Evolutionary conservation across 2,329 filamentous ascomycete genomes (phyloP).

Genomic region (Alternaria ethzedia): DNA sequence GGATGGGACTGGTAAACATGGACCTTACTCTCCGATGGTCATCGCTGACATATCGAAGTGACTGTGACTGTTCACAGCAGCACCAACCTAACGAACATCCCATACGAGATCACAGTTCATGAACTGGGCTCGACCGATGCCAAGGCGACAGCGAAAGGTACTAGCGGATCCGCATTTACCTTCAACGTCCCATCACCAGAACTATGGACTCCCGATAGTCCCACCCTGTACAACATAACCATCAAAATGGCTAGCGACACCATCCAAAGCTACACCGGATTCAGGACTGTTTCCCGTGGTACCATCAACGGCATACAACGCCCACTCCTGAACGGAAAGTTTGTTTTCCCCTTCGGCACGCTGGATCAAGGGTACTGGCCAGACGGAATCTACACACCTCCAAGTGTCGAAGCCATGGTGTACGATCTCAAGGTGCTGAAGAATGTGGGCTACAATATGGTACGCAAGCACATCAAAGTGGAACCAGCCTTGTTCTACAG

Average conservation of each 20-base stretch:
- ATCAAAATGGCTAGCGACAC: slow-evolving; percentile 61
- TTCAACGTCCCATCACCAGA: slow-evolving; percentile 62
- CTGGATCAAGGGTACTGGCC: slow-evolving; percentile 77
- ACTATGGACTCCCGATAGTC: slow-evolving; percentile 70
- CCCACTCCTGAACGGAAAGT: slow-evolving; percentile 71
- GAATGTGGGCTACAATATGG: slow-evolving; percentile 70
- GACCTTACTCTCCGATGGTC: not conserved
- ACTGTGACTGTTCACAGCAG: slow-evolving; percentile 62
- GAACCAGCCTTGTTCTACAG: slow-evolving; percentile 72
- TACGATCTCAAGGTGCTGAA: slow-evolving; percentile 71
- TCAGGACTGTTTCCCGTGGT: slow-evolving; percentile 67
- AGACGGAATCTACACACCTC: slow-evolving; percentile 70
- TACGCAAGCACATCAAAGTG: slow-evolving; percentile 76
- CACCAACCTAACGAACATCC: slow-evolving; percentile 38
- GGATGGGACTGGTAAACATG: slow-evolving; percentile 37
- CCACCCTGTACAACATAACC: slow-evolving; percentile 69
- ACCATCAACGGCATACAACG: slow-evolving; percentile 64
- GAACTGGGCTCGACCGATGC: slow-evolving; percentile 45
- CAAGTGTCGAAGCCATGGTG: slow-evolving; percentile 70
- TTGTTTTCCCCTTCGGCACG: slow-evolving; percentile 71
- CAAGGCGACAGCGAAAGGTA: slow-evolving; percentile 55
- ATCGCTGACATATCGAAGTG: slow-evolving; percentile 51
- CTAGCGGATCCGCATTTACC: slow-evolving; percentile 59
- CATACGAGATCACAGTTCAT: slow-evolving; percentile 50
- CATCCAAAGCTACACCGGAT: slow-evolving; percentile 71